These are phyloP conservation scores for Chenopodium formosanum DNA, from an alignment of 148 eudicot genomes.

Conservation along the genomic window DNA sequence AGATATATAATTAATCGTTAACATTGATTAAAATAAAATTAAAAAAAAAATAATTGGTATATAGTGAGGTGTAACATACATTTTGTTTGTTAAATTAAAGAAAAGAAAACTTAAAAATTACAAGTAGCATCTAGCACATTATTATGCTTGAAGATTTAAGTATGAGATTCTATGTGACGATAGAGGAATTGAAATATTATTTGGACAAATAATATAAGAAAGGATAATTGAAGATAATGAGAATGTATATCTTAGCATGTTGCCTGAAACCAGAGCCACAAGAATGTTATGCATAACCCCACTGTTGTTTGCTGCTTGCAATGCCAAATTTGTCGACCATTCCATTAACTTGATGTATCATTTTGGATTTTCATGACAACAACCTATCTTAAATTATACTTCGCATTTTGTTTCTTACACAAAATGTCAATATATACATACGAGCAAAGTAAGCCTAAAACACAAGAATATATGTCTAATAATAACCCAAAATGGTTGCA, in stretches of 20 bases:
- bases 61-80: too few relatives aligned
- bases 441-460: too few relatives aligned
- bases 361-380: neutral
- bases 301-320: neutral
- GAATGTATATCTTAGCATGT: neutral
- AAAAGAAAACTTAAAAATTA: neutral
- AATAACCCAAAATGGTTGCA: too few relatives aligned
- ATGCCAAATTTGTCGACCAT: neutral
- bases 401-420: neutral
- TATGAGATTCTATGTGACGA: neutral
- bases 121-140: neutral
- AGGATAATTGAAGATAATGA: neutral
- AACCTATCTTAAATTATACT: too few relatives aligned
- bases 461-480: too few relatives aligned
- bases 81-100: too few relatives aligned
- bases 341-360: neutral
- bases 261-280: neutral
- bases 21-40: too few relatives aligned
- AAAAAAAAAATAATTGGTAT: too few relatives aligned
- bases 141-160: neutral
- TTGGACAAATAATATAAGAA: neutral
- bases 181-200: neutral
- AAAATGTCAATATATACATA: too few relatives aligned
- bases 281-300: neutral
- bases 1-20: too few relatives aligned